A percentile compares a stretch with the other conserved stretches of the same genome.
phyloP scores from a whole-genome alignment of 805 yeast species.

The Nakazawaea populi region DNA sequence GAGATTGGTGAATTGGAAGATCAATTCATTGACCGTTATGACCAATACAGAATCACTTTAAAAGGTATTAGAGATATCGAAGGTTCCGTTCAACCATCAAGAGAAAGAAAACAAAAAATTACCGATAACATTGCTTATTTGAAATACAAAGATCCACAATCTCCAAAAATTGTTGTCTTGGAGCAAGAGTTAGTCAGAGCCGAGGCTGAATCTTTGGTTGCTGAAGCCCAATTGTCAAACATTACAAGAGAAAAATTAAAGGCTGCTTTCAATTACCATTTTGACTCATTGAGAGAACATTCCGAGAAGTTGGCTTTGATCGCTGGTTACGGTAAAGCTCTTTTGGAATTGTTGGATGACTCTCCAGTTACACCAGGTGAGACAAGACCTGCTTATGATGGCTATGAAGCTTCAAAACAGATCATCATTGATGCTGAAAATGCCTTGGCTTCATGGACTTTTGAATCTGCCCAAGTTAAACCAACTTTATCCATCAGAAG shows the following conservation, averaged over 20 bases:
- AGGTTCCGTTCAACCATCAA: slow-evolving; percentile 95
- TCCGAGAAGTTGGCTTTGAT: slow-evolving; percentile 94
- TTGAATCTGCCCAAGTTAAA: slow-evolving; percentile 91
- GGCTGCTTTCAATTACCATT: slow-evolving; percentile 96
- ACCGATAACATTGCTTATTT: slow-evolving; percentile 96
- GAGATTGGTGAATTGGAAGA: slow-evolving; percentile 98
- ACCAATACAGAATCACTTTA: slow-evolving; percentile 93
- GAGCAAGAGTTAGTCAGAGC: slow-evolving; percentile 99
- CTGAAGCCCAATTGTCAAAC: slow-evolving; percentile 97
- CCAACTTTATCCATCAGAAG: slow-evolving; percentile 86
- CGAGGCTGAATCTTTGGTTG: slow-evolving; percentile 97
- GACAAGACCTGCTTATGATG: slow-evolving; percentile 96
- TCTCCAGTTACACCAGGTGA: slow-evolving; percentile 99
- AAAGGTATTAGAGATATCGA: slow-evolving; percentile 95
- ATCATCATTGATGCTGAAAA: slow-evolving; percentile 95
- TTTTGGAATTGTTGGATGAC: slow-evolving; percentile 92
- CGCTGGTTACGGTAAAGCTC: slow-evolving; percentile 98
- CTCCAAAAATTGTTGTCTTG: slow-evolving; percentile 89
- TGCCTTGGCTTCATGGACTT: slow-evolving; percentile 94
- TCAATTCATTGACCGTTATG: slow-evolving; percentile 96
- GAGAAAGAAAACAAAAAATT: slow-evolving; percentile 96
- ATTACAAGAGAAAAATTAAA: slow-evolving; percentile 97
- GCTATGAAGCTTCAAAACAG: slow-evolving; percentile 97
- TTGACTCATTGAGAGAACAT: slow-evolving; percentile 90
- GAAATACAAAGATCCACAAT: slow-evolving; percentile 97